Evolutionary conservation across 257 asterid species (phyloP).

Genomic region (Petrea volubilis): DNA sequence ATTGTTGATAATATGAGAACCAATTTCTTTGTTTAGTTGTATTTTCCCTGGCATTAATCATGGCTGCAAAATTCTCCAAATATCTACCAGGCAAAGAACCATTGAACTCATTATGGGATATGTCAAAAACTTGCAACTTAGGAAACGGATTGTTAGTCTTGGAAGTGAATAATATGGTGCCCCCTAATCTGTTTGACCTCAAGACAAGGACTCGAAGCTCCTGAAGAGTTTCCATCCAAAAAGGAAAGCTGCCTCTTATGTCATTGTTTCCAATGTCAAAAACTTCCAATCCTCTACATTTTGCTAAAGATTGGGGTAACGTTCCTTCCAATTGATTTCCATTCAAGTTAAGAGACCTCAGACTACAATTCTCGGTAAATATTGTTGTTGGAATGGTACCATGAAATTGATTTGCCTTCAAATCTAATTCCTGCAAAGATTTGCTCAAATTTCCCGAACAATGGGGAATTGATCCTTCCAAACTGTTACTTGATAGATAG

Average conservation of each 20-base stretch:
- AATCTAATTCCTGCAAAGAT: not conserved
- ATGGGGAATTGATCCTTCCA: not conserved
- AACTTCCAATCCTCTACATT: constrained; percentile 21
- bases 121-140: constrained; percentile 20
- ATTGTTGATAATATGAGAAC: not conserved
- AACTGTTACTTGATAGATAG: no score
- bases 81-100: not conserved
- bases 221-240: constrained; percentile 23
- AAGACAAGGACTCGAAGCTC: constrained; percentile 28
- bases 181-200: constrained; percentile 13
- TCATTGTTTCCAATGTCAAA: constrained; percentile 26
- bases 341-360: not conserved
- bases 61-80: not conserved
- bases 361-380: not conserved
- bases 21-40: not conserved
- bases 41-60: not conserved
- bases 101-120: constrained; percentile 20
- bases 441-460: constrained; percentile 15
- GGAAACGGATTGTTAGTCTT: constrained; percentile 4
- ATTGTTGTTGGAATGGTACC: constrained; percentile 15
- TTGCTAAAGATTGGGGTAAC: constrained; percentile 5
- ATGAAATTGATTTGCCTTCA: not conserved
- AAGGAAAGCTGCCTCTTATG: constrained; percentile 24
- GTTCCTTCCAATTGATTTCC: constrained; percentile 5
- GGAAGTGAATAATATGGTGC: not conserved